These are phyloP conservation scores for Cryphonectria parasitica DNA, from an alignment of 2,329 filamentous ascomycete species.

Conservation along the genomic window DNA sequence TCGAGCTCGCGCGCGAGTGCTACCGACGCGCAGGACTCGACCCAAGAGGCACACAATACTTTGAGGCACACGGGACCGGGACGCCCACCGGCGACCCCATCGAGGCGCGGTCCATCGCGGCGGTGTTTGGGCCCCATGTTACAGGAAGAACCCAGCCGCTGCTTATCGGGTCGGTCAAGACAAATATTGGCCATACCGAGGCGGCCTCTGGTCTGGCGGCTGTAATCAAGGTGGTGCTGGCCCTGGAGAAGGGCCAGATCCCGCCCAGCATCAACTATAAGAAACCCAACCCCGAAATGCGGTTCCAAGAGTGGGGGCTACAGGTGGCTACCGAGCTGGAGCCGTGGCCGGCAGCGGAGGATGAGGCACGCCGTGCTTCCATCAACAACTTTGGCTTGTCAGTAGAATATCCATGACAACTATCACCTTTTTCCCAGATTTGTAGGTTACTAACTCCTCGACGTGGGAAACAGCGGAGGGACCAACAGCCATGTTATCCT, in stretches of 20 bases:
- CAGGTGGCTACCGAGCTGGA: too few species aligned
- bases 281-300: slow-evolving; percentile 23
- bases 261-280: slow-evolving; percentile 34
- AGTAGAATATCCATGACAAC: too few species aligned
- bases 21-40: slow-evolving; percentile 38
- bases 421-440: too few species aligned
- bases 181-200: slow-evolving; percentile 41
- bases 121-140: too few species aligned
- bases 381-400: too few species aligned
- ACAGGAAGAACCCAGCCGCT: too few species aligned
- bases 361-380: too few species aligned
- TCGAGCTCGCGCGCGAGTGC: slow-evolving; percentile 36
- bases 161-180: slow-evolving; percentile 32
- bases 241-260: slow-evolving; percentile 37
- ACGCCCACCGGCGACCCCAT: slow-evolving; percentile 45
- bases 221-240: slow-evolving; percentile 38
- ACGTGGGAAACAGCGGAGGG: too few species aligned
- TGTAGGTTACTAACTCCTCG: too few species aligned
- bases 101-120: slow-evolving; percentile 40
- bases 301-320: too few species aligned
- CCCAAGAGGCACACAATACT: slow-evolving; percentile 32
- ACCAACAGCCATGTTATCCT: too few species aligned
- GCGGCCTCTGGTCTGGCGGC: slow-evolving; percentile 34
- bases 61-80: slow-evolving; percentile 48
- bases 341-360: too few species aligned